Evolutionary conservation across 1,284 basidiomycete genomes (phyloP).

Genomic region (Pisolithus thermaeus): DNA sequence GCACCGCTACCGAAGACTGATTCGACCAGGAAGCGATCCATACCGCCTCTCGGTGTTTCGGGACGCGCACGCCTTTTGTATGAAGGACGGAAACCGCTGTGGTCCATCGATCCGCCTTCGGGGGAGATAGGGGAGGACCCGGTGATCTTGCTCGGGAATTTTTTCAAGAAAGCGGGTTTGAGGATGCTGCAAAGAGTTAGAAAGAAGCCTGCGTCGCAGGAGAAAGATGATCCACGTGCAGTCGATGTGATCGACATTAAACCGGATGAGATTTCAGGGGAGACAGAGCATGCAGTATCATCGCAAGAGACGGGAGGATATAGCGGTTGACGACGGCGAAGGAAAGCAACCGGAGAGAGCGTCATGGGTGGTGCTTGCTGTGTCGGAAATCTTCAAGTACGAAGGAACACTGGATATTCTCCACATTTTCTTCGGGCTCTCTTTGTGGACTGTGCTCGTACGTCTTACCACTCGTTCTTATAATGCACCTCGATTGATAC

Average conservation of each 20-base stretch:
- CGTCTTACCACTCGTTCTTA: not conserved
- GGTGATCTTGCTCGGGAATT: conserved; percentile 39
- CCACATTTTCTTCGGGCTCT: not conserved
- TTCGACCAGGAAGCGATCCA: conserved; percentile 48
- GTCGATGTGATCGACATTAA: conserved; percentile 24
- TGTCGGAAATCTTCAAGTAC: conserved; percentile 4
- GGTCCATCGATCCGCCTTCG: conserved; percentile 21
- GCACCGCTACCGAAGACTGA: conserved; percentile 58
- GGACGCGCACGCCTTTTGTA: conserved; percentile 39
- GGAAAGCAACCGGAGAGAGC: conserved; percentile 12
- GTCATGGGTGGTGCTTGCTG: conserved; percentile 22
- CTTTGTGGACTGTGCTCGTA: not conserved
- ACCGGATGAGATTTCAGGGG: conserved; percentile 1
- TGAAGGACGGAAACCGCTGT: conserved; percentile 19
- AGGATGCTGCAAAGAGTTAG: conserved; percentile 35
- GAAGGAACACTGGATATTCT: conserved; percentile 19
- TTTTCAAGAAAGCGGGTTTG: conserved; percentile 40
- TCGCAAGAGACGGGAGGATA: conserved; percentile 1
- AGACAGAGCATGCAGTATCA: conserved; percentile 1
- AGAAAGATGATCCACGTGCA: conserved; percentile 4
- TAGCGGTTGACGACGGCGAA: conserved; percentile 2
- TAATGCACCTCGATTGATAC: not conserved
- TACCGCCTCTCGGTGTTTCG: conserved; percentile 57
- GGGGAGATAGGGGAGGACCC: conserved; percentile 36
- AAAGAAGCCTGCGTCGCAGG: conserved; percentile 20